Evolutionary conservation across 306 rosid genomes (phyloP), one percentile per base, ranked within the genome.

Genomic region (Dryas alaskensis): DNA sequence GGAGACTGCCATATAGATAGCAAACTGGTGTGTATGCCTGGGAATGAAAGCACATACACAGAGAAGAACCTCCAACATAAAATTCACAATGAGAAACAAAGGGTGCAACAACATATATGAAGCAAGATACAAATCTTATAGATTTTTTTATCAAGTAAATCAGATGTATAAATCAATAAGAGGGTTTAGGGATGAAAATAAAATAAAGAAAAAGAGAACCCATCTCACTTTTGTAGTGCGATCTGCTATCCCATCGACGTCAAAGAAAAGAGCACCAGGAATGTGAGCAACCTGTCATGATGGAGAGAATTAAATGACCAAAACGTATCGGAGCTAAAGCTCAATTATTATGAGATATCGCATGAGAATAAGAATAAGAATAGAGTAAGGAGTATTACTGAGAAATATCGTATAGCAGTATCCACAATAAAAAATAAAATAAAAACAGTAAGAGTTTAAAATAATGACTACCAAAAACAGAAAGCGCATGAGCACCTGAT

Each of bases 231-330:
- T 88, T 73, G 99, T 74, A 16, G 81, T 75, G 55, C 79, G 89
- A 76, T 92, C 98, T 3, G 98, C 67, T 74, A 95, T 90, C 72
- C 99, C 98, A 71, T 95, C 99, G n/a, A 95, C 77, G 2, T 95
- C 99, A 78, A 95, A 95, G 90, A 95, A 95, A 70, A 95, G 90
- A 76, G 99, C 97, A 81, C 99, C 98, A 0, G 98, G 98, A 84
- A 95, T 88, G 67, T 95, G 99, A 86, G 99, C 96, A 85, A 92
- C 98, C 99, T 95, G 80, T 83, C 62, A 60, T 72, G 70, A 69
- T 46, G 31, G 64, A 80, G 40, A 73, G 5, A 4, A 4, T 51
- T 44, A 75, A 74, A 64, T 16, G 43, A 69, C 44, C 27, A 50
- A 67, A 46, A 50, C 59, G 46, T 31, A 66, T 51, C 11, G 48